Evolutionary conservation across 805 yeast species (phyloP).

Genomic region (Wickerhamomyces rabaulensis): DNA sequence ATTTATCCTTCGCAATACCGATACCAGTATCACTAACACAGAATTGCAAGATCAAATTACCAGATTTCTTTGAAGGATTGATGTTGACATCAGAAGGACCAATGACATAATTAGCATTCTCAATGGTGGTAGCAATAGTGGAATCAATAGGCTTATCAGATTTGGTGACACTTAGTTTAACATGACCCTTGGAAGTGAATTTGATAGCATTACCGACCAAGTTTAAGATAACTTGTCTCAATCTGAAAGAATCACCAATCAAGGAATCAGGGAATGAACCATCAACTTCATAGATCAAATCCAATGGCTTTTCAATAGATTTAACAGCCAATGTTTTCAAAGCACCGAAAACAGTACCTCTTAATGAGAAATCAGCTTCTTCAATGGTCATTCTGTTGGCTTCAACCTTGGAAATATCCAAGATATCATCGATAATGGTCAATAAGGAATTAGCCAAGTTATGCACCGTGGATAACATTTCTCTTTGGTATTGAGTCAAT

Average conservation of each 20-base stretch:
- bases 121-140: constrained; percentile 20
- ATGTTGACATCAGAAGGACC: constrained; percentile 21
- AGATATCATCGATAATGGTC: constrained; percentile 84
- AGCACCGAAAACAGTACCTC: constrained; percentile 89
- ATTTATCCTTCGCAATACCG: constrained; percentile 80
- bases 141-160: constrained; percentile 28
- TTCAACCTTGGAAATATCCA: constrained; percentile 90
- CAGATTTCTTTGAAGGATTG: constrained; percentile 10
- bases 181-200: constrained; percentile 80
- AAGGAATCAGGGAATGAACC: constrained; percentile 82
- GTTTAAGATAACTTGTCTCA: constrained; percentile 81
- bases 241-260: constrained; percentile 84
- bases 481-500: constrained; percentile 85
- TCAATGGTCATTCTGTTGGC: constrained; percentile 93
- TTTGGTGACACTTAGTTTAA: constrained; percentile 66
- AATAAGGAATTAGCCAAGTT: constrained; percentile 79
- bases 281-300: constrained; percentile 75
- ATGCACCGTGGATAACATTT: constrained; percentile 86
- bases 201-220: constrained; percentile 88
- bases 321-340: constrained; percentile 84
- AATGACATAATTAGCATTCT: constrained; percentile 24
- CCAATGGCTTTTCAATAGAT: constrained; percentile 81
- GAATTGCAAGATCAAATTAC: constrained; percentile 59
- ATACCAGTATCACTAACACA: constrained; percentile 90
- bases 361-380: constrained; percentile 76